Base-by-base conservation (phyloP, 352 stramenopile species). In the Saprolegnia parasitica region DNA sequence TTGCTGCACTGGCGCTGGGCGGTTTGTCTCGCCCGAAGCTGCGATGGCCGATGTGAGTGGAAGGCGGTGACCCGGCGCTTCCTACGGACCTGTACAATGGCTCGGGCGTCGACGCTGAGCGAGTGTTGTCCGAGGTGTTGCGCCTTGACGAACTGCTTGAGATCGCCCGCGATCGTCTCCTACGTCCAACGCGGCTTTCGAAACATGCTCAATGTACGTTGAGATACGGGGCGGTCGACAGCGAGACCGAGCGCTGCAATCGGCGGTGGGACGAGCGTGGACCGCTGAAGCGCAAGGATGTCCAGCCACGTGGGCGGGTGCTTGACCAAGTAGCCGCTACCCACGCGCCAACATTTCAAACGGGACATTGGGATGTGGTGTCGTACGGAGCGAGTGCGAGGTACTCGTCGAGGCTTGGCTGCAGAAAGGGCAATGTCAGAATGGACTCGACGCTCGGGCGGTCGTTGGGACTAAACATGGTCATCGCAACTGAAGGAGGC, bases 121-220 rank as follows among this genome's bases (percentile, higher is more conserved):
- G 58, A 39, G 42, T 67, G 35, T 23, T 21, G 6, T 6, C 18
- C 37, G n/a, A 67, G 21, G 13, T 45, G 49, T 40, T 67, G 56
- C 5, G 39, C 49, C 23, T 67, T 67, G 18, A 67, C 58, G 32
- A 56, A 50, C n/a, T 21, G 15, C 50, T 67, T 67, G n/a, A 67
- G n/a, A 39, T 67, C 58, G 5, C 16, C 35, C 11, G 37, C 29
- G 10, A 23, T 4, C 13, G 6, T 35, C 18, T n/a, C 42, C 13
- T n/a, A n/a, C 42, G 42, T 10, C 13, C 11, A n/a, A 49, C 42
- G 13, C 42, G 42, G 42, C 39, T 46, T 49, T n/a, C 1, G 10
- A 49, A 11, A 49, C 42, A n/a, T 49, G 29, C 29, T 2, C 29
- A 35, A 2, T 35, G 29, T 35, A 5, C 29, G 29, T 8, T 49